Evolutionary conservation across 768 basidiomycete species (phyloP).

Genomic region (Gyrodon lividus): DNA sequence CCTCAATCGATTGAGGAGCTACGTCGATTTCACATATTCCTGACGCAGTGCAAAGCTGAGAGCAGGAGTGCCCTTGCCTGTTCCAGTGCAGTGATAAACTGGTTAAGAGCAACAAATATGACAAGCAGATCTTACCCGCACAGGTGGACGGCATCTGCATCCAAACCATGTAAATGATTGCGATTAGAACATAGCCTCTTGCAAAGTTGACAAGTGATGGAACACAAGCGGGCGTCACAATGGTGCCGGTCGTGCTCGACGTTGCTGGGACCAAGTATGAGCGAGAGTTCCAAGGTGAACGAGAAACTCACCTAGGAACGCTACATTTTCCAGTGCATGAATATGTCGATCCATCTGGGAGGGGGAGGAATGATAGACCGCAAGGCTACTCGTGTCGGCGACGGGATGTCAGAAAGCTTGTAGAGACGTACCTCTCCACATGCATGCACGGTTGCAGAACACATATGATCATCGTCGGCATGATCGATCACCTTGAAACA

Average conservation of each 20-base stretch:
- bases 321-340: constrained; percentile 40
- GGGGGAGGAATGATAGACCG: constrained; percentile 26
- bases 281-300: neutral
- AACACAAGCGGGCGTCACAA: constrained; percentile 50
- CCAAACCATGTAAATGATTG: constrained; percentile 51
- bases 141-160: constrained; percentile 40
- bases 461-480: constrained; percentile 43
- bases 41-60: constrained; percentile 35
- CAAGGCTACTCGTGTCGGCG: constrained; percentile 34
- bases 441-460: constrained; percentile 46
- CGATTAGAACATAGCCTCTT: constrained; percentile 42
- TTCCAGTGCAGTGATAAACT: neutral
- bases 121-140: constrained; percentile 48
- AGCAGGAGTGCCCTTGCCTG: constrained; percentile 49
- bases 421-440: constrained; percentile 44
- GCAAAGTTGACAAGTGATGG: constrained; percentile 49
- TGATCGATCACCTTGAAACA: constrained; percentile 41
- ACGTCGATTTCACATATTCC: constrained; percentile 57
- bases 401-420: neutral
- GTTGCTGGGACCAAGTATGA: constrained; percentile 33
- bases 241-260: constrained; percentile 42
- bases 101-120: neutral
- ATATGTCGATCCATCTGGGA: constrained; percentile 26
- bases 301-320: constrained; percentile 35
- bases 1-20: constrained; percentile 51